These are phyloP conservation scores for Salix udensis DNA, from an alignment of 345 rosid genomes.

Conservation along the genomic window DNA sequence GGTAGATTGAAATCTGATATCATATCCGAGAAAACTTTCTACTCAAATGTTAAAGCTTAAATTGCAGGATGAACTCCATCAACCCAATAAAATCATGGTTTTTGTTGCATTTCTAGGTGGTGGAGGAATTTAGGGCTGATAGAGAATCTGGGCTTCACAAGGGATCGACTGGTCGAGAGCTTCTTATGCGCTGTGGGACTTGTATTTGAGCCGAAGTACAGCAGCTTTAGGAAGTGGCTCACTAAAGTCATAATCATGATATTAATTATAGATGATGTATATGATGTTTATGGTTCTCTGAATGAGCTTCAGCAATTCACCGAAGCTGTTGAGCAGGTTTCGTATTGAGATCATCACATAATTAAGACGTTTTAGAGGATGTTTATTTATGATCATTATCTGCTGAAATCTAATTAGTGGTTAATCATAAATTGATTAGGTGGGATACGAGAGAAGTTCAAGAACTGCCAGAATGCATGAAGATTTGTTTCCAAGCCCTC, in stretches of 20 bases:
- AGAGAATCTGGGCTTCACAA: conserved; percentile 34
- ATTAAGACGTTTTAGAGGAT: background rate
- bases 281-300: conserved; percentile 48
- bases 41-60: too few relatives aligned
- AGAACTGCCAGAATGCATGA: conserved; percentile 44
- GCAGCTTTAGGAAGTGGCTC: conserved; percentile 38
- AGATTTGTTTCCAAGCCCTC: conserved; percentile 38
- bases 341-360: background rate
- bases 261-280: conserved; percentile 46
- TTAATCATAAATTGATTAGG: conserved; percentile 15
- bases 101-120: conserved; percentile 35
- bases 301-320: conserved; percentile 47
- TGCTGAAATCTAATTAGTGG: background rate
- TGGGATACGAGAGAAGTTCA: conserved; percentile 33
- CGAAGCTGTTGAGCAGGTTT: conserved; percentile 38
- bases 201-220: conserved; percentile 23
- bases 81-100: background rate
- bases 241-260: conserved; percentile 40
- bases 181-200: conserved; percentile 48
- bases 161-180: conserved; percentile 50
- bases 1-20: too few relatives aligned
- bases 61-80: too few relatives aligned
- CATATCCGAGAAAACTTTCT: too few relatives aligned
- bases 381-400: background rate
- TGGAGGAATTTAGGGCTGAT: conserved; percentile 42